Evolutionary conservation across 1,284 basidiomycete species (phyloP).

Genomic region (Takashimella tepidaria): DNA sequence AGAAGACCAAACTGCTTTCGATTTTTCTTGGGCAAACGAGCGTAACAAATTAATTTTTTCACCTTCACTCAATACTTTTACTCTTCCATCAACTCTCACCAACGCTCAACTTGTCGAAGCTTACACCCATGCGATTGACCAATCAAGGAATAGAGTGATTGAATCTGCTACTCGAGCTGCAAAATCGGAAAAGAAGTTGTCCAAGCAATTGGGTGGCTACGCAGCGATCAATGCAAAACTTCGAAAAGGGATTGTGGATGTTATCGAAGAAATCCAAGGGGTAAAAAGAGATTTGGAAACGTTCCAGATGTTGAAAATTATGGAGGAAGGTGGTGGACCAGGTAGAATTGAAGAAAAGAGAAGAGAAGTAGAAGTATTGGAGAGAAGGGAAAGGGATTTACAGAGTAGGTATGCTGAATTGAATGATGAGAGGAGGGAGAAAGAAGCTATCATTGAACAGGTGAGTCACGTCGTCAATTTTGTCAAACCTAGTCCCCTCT

Average conservation of each 20-base stretch:
- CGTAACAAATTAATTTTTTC: slow-evolving; percentile 63
- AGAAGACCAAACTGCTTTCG: slow-evolving; percentile 56
- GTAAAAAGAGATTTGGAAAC: slow-evolving; percentile 67
- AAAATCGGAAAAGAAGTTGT: slow-evolving; percentile 90
- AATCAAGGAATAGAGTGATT: slow-evolving; percentile 69
- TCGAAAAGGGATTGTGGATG: slow-evolving; percentile 59
- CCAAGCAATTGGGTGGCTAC: slow-evolving; percentile 84
- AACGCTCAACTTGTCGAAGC: slow-evolving; percentile 61
- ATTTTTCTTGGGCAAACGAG: slow-evolving; percentile 61
- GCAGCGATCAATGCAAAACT: slow-evolving; percentile 69
- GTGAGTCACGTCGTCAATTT: slow-evolving; percentile 31
- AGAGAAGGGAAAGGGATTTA: slow-evolving; percentile 66
- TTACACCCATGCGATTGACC: slow-evolving; percentile 59
- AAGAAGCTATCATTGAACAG: slow-evolving; percentile 56
- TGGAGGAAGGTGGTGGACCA: slow-evolving; percentile 70
- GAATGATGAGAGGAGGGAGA: slow-evolving; percentile 63
- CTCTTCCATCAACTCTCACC: slow-evolving; percentile 59
- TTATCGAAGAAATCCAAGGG: slow-evolving; percentile 65
- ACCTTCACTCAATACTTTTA: slow-evolving; percentile 59
- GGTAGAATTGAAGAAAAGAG: slow-evolving; percentile 66
- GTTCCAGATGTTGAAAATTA: slow-evolving; percentile 64
- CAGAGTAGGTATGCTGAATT: slow-evolving; percentile 81
- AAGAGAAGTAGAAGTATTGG: slow-evolving; percentile 76
- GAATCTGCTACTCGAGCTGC: slow-evolving; percentile 71
- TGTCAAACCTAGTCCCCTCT: no score